Evolutionary conservation across 1,284 basidiomycete species (phyloP).

Genomic region (Schizophyllum commune): DNA sequence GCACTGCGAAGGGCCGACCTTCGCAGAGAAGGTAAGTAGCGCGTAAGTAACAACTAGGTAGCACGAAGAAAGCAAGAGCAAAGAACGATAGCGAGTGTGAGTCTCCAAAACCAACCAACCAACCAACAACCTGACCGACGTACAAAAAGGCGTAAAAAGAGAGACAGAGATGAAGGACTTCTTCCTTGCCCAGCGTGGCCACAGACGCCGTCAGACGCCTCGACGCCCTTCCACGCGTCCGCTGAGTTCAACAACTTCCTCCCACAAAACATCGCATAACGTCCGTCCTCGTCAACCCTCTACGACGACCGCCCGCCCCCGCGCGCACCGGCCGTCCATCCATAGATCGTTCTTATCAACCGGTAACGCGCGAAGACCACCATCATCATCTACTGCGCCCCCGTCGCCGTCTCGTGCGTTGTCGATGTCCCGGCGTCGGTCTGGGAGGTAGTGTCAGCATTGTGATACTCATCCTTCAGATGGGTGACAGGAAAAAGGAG

Average conservation of each 20-base stretch:
- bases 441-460: background rate
- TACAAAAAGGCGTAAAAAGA: background rate
- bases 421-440: constrained; percentile 16
- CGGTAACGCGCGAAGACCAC: too few species aligned
- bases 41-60: background rate
- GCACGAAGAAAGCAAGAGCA: background rate
- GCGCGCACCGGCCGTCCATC: background rate
- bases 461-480: too few species aligned
- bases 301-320: background rate
- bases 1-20: too few species aligned
- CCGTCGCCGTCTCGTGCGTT: constrained; percentile 34
- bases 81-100: background rate
- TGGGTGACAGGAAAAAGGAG: background rate
- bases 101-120: background rate
- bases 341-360: background rate
- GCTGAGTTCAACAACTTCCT: too few species aligned
- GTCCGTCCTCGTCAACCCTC: background rate
- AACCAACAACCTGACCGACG: background rate
- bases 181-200: too few species aligned
- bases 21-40: too few species aligned
- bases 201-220: too few species aligned
- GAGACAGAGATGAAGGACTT: background rate
- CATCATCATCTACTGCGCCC: constrained; percentile 11
- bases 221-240: too few species aligned
- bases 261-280: background rate